Conservation (phyloP, 441 rosid species). For the Corymbia citriodora region DNA sequence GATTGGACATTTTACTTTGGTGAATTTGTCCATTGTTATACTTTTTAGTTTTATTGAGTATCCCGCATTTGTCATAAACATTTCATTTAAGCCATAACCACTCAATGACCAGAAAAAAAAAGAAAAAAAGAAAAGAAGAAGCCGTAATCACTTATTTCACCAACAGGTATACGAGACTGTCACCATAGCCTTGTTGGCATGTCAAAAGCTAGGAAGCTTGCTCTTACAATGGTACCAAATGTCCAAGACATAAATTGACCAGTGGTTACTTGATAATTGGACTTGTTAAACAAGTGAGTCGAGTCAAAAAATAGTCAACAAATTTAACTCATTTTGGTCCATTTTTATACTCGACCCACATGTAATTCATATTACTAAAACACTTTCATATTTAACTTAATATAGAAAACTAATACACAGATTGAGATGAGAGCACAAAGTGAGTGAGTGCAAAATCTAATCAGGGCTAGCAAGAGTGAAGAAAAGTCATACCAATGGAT, state of each 20-base stretch:
- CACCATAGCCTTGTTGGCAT: too few relatives aligned
- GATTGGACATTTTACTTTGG: not conserved
- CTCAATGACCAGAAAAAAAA: not conserved
- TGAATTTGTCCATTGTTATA: not conserved
- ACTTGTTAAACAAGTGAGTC: rapidly evolving
- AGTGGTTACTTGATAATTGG: not conserved
- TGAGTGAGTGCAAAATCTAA: rapidly evolving
- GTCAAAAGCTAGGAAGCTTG: not conserved
- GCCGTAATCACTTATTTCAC: not conserved
- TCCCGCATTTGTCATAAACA: not conserved
- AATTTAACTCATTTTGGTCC: not conserved
- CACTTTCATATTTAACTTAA: not conserved
- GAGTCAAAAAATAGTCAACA: too few relatives aligned
- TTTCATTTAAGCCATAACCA: not conserved
- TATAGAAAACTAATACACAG: not conserved
- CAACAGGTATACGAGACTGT: not conserved
- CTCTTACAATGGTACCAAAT: not conserved
- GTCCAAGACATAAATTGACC: not conserved
- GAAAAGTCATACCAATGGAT: too few relatives aligned
- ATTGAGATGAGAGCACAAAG: not conserved
- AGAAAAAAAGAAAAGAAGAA: too few relatives aligned
- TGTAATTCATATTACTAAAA: too few relatives aligned
- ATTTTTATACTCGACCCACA: too few relatives aligned
- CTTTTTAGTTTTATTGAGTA: not conserved
- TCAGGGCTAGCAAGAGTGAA: not conserved